These are phyloP conservation scores for Aspergillus carbonarius DNA, from an alignment of 2,329 filamentous ascomycete genomes.

Conservation along the genomic window DNA sequence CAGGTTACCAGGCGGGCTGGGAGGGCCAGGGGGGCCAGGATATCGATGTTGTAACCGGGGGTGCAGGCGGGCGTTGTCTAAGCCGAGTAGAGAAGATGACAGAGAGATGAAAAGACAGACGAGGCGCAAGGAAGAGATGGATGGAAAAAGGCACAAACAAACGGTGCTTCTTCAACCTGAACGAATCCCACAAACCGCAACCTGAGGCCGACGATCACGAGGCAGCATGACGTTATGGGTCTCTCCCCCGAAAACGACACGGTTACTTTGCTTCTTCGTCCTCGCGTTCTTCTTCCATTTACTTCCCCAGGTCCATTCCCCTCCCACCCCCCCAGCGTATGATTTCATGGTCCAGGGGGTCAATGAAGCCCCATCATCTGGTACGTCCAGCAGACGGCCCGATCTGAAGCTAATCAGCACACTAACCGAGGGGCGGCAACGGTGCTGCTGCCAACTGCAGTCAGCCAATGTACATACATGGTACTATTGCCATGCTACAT, in stretches of 20 bases:
- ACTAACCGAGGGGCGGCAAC: conserved; percentile 1
- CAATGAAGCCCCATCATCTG: conserved; percentile 1
- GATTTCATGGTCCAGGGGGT: conserved; percentile 5
- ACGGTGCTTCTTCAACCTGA: background rate
- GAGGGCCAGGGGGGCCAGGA: no score
- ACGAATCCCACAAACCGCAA: background rate
- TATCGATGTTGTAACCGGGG: no score
- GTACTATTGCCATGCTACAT: background rate
- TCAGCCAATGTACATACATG: background rate
- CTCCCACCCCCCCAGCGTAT: background rate
- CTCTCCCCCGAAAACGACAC: background rate
- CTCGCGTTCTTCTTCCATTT: background rate
- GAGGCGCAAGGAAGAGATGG: background rate
- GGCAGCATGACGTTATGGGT: conserved; percentile 14
- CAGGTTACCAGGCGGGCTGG: no score
- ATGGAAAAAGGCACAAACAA: background rate
- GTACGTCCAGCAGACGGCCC: conserved; percentile 3
- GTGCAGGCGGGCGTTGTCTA: no score
- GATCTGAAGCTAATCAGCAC: background rate
- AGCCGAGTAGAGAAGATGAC: background rate
- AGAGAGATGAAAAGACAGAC: background rate
- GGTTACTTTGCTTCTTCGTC: background rate
- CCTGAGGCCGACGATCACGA: conserved; percentile 12
- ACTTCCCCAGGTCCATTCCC: background rate
- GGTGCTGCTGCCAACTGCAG: background rate